Base-by-base conservation (phyloP, 129 eudicot species). In the Lonicera japonica region DNA sequence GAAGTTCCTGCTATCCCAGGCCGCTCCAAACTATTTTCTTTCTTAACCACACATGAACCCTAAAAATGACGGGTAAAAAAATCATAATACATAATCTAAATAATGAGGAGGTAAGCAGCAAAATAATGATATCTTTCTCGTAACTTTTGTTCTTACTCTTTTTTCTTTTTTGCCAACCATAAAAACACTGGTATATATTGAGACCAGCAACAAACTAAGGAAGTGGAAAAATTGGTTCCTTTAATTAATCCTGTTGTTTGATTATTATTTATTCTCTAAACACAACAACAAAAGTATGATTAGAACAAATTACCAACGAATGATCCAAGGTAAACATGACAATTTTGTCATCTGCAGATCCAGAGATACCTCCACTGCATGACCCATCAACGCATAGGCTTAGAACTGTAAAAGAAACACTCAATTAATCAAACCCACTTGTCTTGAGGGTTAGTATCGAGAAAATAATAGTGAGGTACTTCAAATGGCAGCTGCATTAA, bases 261-360 rank as follows among this genome's bases (percentile, higher is more conserved):
- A 29, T 29, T 29, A 29, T 2, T 29, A 29, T 29, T 29, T 29
- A 29, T 6, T n/a, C n/a, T n/a, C n/a, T n/a, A n/a, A n/a, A n/a
- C n/a, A n/a, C n/a, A n/a, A n/a, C n/a, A n/a, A n/a, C n/a, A n/a
- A n/a, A n/a, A n/a, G n/a, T n/a, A n/a, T n/a, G n/a, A n/a, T n/a
- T n/a, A n/a, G n/a, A 29, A 6, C 2, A 13, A 62, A 59, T 59
- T 80, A 87, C 90, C 87, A 61, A 38, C 8, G 85, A 74, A 36
- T 80, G 81, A 62, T 78, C 90, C 75, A 87, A 65, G 63, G 78
- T 73, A 72, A 83, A 83, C 45, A 80, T 34, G 48, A 75, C 25
- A n/a, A 63, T 65, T 60, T 78, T 87, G 15, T 91, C 95, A 80
- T 91, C 96, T 41, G 95, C 95, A 71, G 79, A 82, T 59, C 95